Conservation (phyloP, 169 alveolate species). For the Theileria parva region DNA sequence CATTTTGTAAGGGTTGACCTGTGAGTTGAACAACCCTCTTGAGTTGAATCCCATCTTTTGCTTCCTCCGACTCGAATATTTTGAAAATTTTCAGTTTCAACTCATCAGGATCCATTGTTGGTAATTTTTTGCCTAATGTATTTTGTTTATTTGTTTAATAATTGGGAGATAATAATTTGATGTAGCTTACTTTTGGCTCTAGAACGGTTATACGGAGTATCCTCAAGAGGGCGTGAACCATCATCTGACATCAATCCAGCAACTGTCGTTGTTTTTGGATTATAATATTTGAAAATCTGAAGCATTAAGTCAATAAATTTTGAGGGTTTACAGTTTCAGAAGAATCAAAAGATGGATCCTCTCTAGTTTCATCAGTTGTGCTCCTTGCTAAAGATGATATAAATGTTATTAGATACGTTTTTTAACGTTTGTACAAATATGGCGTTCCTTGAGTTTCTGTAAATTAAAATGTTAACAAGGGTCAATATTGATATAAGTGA, state of each 20-base stretch:
- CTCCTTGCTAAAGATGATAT: slow-evolving; percentile 38
- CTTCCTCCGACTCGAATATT: slow-evolving; percentile 64
- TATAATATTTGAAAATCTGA: slow-evolving; percentile 64
- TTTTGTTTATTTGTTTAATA: neutral
- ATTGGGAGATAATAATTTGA: neutral
- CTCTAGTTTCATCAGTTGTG: slow-evolving; percentile 57
- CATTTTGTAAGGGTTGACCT: slow-evolving; percentile 45
- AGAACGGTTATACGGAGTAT: slow-evolving; percentile 50
- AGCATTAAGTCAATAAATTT: neutral
- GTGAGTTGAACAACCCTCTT: slow-evolving; percentile 56
- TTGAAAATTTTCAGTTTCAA: slow-evolving; percentile 63
- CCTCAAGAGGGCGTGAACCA: slow-evolving; percentile 25
- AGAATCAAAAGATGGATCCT: slow-evolving; percentile 38
- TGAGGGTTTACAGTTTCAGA: slow-evolving; percentile 37
- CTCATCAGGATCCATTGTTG: slow-evolving; percentile 56
- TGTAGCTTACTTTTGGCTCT: slow-evolving; percentile 36
- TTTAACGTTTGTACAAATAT: slow-evolving; percentile 37
- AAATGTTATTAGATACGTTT: slow-evolving; percentile 29
- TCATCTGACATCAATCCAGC: slow-evolving; percentile 8
- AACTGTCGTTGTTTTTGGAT: slow-evolving; percentile 40
- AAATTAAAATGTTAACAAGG: neutral
- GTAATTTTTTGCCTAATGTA: slow-evolving; percentile 30
- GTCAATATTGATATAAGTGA: neutral
- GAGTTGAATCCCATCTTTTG: slow-evolving; percentile 61
- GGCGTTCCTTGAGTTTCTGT: slow-evolving; percentile 64